Base-by-base conservation (phyloP, 1,284 basidiomycete species). In the Malassezia pachydermatis region DNA sequence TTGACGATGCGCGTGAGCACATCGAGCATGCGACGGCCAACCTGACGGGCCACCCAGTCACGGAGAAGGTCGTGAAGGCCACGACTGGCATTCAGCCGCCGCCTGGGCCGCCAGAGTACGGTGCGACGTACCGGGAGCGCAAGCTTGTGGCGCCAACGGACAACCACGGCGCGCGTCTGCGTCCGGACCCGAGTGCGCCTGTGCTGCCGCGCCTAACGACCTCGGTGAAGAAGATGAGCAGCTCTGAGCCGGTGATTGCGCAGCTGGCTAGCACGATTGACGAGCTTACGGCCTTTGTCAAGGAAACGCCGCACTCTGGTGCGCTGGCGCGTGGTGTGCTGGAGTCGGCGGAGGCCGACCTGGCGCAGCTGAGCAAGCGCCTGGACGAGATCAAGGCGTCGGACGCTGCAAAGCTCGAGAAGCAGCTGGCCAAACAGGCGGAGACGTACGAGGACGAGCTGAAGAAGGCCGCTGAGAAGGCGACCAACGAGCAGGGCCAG, bases 181-280 rank as follows among this genome's bases (percentile, higher is more conserved):
- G 65, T 7, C 48, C 59, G 1, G 62, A 68, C 37, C 66, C 67
- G 4, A 34, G 55, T 24, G 59, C 63, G 32, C 64, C 64, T 38
- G 55, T 58, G 44, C 60, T 71, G 40, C 88, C 89, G 33, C 79
- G 86, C 36, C 77, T 96, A 54, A 83, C 86, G 0, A 86, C 89
- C 4, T 78, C 80, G 29, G 80, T 98, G 48, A 79, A 81, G 47
- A 82, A 83, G 47, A 77, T 89, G 43, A 78, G 77, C 35, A 83
- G 82, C 5, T 86, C 92, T 60, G 78, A 79, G 67, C 90, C 92
- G 14, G 82, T 95, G 65, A 84, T 98, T 55, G 78, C 82, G 1
- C 88, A 95, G 72, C 81, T 98, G 14, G 92, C 90, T 4, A 79
- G 81, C 11, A 92, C 88, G 35, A 96, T 98, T 63, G 92, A 96